Conservation (phyloP, 495 filamentous ascomycete genomes). For the Neurospora tetraspora region DNA sequence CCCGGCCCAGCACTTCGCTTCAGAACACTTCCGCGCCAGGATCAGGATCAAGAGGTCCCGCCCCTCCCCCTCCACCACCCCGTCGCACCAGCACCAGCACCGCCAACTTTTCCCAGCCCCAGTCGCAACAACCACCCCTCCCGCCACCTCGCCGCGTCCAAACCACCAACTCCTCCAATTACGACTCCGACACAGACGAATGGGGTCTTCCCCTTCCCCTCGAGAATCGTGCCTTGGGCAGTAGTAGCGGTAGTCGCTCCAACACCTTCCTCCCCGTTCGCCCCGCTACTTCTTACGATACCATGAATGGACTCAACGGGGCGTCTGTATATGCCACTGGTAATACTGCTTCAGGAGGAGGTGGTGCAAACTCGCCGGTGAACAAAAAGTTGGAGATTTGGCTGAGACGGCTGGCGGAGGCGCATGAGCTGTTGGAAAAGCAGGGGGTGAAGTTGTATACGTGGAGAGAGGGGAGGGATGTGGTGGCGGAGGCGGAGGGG, state of each 20-base stretch:
- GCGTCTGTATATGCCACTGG: not conserved
- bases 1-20: not conserved
- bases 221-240: not conserved
- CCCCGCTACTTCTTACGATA: slow-evolving; percentile 1
- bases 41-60: slow-evolving; percentile 2
- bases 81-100: slow-evolving; percentile 10
- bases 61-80: slow-evolving; percentile 2
- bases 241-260: not conserved
- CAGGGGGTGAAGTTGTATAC: slow-evolving; percentile 66
- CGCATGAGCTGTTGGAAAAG: slow-evolving; percentile 56
- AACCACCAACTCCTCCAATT: slow-evolving; percentile 15
- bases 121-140: not conserved
- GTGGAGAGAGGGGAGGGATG: slow-evolving; percentile 82
- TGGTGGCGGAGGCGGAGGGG: slow-evolving; percentile 41
- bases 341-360: not conserved
- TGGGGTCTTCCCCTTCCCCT: not conserved
- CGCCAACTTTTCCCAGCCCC: slow-evolving; percentile 7
- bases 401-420: slow-evolving; percentile 66
- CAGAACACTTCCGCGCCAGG: not conserved
- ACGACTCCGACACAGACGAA: not conserved
- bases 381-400: slow-evolving; percentile 82
- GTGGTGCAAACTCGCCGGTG: slow-evolving; percentile 13
- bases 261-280: not conserved
- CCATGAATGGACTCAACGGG: slow-evolving; percentile 7
- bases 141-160: slow-evolving; percentile 4